Conservation (phyloP, 176 grass and related monocot genomes). For the Ensete glaucum region DNA sequence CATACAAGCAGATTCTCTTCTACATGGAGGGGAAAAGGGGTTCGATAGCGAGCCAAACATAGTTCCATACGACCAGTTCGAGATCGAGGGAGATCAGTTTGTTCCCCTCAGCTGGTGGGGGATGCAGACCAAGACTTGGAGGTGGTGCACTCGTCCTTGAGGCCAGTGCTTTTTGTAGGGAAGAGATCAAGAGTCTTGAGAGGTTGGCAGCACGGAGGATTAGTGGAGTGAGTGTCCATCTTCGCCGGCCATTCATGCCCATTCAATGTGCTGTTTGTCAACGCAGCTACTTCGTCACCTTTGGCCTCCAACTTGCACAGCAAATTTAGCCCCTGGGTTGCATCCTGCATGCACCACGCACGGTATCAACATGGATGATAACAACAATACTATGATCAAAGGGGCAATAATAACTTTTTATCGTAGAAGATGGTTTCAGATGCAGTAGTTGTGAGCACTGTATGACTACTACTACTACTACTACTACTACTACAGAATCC, state of each 20-base stretch:
- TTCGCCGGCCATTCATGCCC: conserved; percentile 12
- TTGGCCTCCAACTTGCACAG: conserved; percentile 9
- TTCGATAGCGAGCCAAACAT: too few species aligned
- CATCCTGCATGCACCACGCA: background rate
- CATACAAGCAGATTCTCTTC: background rate
- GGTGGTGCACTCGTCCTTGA: conserved; percentile 47
- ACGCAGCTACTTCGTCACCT: background rate
- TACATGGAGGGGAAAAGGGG: background rate
- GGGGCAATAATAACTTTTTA: too few species aligned
- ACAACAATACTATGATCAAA: too few species aligned
- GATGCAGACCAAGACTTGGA: background rate
- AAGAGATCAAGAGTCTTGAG: conserved; percentile 94
- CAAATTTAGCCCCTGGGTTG: conserved; percentile 4
- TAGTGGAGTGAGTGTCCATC: background rate
- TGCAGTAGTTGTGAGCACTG: too few species aligned
- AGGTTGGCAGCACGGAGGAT: conserved; percentile 32
- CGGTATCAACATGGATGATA: too few species aligned
- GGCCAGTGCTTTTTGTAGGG: conserved; percentile 42
- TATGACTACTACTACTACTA: too few species aligned
- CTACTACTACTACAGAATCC: too few species aligned
- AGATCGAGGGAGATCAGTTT: conserved; percentile 10
- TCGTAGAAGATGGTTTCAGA: too few species aligned
- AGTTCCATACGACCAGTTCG: background rate
- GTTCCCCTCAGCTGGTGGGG: conserved; percentile 4
- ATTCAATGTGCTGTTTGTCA: background rate